These are phyloP conservation scores for Fusarium nygamai DNA, from an alignment of 2,329 filamentous ascomycete genomes.

Conservation along the genomic window DNA sequence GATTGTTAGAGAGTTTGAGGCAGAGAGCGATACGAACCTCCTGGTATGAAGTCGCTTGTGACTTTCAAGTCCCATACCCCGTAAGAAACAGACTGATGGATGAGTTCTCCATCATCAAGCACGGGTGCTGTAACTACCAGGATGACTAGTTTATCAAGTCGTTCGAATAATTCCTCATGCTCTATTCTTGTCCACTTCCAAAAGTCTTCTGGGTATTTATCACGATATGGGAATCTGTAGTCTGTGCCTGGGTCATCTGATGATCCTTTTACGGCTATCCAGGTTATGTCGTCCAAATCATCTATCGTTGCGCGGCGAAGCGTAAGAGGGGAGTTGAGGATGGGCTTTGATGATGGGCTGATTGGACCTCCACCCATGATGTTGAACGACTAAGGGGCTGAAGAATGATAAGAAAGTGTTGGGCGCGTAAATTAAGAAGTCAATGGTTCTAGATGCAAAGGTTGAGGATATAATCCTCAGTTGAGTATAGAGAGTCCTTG, in stretches of 20 bases:
- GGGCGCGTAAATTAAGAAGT: rapidly evolving
- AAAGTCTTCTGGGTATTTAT: not conserved
- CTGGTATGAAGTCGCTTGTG: not conserved
- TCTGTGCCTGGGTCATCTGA: not conserved
- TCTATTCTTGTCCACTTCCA: conserved; percentile 15
- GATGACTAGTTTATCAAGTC: not conserved
- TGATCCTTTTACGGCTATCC: not conserved
- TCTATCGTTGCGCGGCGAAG: not conserved
- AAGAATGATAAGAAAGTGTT: rapidly evolving
- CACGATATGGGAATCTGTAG: not conserved
- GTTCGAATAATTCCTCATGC: conserved; percentile 4
- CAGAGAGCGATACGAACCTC: not conserved
- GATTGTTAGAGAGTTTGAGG: not conserved
- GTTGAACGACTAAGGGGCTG: rapidly evolving
- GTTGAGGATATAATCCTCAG: rapidly evolving
- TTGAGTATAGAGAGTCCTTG: rapidly evolving
- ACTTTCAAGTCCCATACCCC: not conserved
- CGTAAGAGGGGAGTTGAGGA: not conserved
- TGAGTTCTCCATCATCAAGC: not conserved
- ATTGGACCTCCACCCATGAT: not conserved
- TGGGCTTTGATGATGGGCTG: not conserved
- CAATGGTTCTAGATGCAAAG: too few relatives aligned
- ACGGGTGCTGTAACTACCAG: not conserved
- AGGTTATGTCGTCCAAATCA: not conserved
- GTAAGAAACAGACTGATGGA: not conserved